phyloP scores from a whole-genome alignment of 2,329 filamentous ascomycete genomes.

The Microsporum ferrugineum region DNA sequence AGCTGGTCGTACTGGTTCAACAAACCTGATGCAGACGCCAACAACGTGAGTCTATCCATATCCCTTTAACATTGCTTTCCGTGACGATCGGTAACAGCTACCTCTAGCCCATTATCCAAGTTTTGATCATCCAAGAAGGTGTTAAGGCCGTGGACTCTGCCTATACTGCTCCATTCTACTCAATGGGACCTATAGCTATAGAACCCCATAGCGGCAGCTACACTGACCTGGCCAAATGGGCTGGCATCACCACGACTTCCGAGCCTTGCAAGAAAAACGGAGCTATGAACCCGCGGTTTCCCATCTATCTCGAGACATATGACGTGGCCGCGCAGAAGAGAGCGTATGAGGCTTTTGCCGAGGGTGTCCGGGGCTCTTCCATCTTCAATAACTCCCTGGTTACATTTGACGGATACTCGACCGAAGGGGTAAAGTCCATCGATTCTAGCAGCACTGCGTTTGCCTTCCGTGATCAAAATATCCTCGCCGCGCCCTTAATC shows the following conservation, averaged over 20 bases:
- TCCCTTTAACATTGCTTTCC: background rate
- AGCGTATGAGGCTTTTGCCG: slow-evolving; percentile 30
- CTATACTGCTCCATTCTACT: slow-evolving; percentile 36
- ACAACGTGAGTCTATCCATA: slow-evolving; percentile 12
- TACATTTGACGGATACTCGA: slow-evolving; percentile 47
- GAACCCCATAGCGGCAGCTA: slow-evolving; percentile 32
- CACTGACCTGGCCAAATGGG: slow-evolving; percentile 37
- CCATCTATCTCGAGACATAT: slow-evolving; percentile 35
- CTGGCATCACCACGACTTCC: slow-evolving; percentile 28
- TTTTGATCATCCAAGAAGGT: slow-evolving; percentile 25
- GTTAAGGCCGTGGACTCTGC: slow-evolving; percentile 30
- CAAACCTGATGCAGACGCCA: slow-evolving; percentile 17
- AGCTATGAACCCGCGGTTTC: slow-evolving; percentile 34
- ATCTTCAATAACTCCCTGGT: slow-evolving; percentile 36
- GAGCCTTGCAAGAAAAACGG: slow-evolving; percentile 35
- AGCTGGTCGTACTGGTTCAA: slow-evolving; percentile 37
- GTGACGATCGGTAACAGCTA: background rate
- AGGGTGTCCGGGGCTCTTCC: slow-evolving; percentile 23
- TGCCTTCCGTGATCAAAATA: slow-evolving; percentile 37
- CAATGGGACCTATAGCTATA: slow-evolving; percentile 30
- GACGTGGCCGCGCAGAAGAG: slow-evolving; percentile 27
- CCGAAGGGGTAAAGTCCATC: slow-evolving; percentile 34
- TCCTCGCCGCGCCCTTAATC: slow-evolving; percentile 29
- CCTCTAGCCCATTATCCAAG: slow-evolving; percentile 21
- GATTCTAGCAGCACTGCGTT: slow-evolving; percentile 33